A percentile compares a stretch with the other conserved stretches of the same genome.
Conservation (phyloP, 768 basidiomycete species). For the Trametes cingulata region DNA sequence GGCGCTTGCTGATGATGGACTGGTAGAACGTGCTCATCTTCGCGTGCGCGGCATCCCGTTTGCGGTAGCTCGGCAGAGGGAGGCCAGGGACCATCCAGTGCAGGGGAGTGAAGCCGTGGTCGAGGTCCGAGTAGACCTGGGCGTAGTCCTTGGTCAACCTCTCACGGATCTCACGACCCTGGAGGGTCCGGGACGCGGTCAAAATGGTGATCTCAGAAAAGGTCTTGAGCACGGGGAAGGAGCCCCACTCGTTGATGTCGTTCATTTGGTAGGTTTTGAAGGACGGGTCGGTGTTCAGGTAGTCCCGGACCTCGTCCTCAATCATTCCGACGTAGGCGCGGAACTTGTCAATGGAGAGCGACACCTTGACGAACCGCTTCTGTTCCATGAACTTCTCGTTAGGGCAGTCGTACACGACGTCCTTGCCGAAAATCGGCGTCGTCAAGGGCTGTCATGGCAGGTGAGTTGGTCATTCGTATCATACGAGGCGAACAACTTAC, state of each 20-base stretch:
- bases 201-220: constrained; percentile 91
- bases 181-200: constrained; percentile 91
- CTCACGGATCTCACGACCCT: constrained; percentile 86
- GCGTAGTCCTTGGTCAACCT: constrained; percentile 84
- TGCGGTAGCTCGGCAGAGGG: constrained; percentile 87
- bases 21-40: constrained; percentile 95
- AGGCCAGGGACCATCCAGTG: constrained; percentile 95
- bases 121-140: constrained; percentile 80
- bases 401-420: constrained; percentile 96
- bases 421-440: constrained; percentile 94
- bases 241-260: constrained; percentile 75
- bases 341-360: constrained; percentile 90
- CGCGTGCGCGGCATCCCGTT: constrained; percentile 85
- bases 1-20: constrained; percentile 77
- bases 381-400: constrained; percentile 99
- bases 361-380: constrained; percentile 97
- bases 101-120: constrained; percentile 93
- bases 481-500: constrained; percentile 40
- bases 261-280: constrained; percentile 65
- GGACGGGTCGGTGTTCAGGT: constrained; percentile 61
- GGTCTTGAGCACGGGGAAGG: constrained; percentile 69
- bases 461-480: background rate
- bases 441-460: constrained; percentile 69
- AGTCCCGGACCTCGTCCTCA: constrained; percentile 52
- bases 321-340: constrained; percentile 68